Percentiles rank a stretch among this genome's conserved stretches.
Conservation (phyloP, 805 yeast genomes). For the Gaillardinia entomophila region DNA sequence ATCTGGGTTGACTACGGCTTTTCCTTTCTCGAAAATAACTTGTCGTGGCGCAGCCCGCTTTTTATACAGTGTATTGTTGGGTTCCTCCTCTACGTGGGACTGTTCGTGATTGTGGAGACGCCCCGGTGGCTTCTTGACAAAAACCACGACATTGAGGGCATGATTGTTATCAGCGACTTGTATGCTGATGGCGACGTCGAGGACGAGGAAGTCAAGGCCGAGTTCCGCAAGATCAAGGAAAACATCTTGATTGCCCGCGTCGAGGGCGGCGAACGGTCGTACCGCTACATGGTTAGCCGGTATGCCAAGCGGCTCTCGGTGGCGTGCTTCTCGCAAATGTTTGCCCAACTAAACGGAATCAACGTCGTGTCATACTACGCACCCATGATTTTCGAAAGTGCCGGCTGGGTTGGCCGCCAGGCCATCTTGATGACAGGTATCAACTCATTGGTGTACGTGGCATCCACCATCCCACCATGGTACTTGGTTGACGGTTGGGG, state of each 20-base stretch:
- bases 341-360: slow-evolving; percentile 92
- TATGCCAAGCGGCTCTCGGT: slow-evolving; percentile 75
- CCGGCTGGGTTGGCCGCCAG: slow-evolving; percentile 87
- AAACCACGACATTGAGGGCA: slow-evolving; percentile 66
- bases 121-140: slow-evolving; percentile 44
- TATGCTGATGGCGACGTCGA: slow-evolving; percentile 74
- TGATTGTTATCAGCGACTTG: slow-evolving; percentile 77
- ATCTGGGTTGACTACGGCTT: slow-evolving; percentile 59
- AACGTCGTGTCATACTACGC: slow-evolving; percentile 91
- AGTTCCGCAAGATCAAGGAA: slow-evolving; percentile 78
- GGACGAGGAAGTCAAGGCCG: slow-evolving; percentile 61
- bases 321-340: slow-evolving; percentile 86
- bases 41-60: slow-evolving; percentile 39
- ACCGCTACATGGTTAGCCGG: slow-evolving; percentile 66
- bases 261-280: slow-evolving; percentile 72
- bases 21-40: slow-evolving; percentile 31
- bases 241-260: slow-evolving; percentile 67
- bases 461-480: slow-evolving; percentile 85
- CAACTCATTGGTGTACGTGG: slow-evolving; percentile 33
- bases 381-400: slow-evolving; percentile 88
- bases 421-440: slow-evolving; percentile 91
- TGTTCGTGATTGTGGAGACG: slow-evolving; percentile 39
- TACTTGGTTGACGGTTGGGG: slow-evolving; percentile 89
- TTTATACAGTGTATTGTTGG: slow-evolving; percentile 35
- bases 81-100: slow-evolving; percentile 27